Base-by-base conservation (phyloP, 305 asterid genomes). In the Fraxinus xanthoxyloides region DNA sequence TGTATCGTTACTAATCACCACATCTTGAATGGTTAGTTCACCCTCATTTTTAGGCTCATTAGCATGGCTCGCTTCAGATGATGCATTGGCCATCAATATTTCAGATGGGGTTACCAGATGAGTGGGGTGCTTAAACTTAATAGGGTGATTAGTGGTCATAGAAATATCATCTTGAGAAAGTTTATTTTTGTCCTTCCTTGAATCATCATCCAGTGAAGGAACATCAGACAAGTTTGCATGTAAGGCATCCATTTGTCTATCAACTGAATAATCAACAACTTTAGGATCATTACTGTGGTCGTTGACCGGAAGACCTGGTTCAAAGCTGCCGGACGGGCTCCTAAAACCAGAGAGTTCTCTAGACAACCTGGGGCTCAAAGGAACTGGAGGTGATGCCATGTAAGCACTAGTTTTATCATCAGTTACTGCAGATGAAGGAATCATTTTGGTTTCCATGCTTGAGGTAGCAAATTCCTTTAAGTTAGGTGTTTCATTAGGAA, bases 61-160 rank as follows among this genome's bases (percentile, higher is more conserved):
- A 63, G 86, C 79, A 78, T 88, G 90, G 85, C 56, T 91, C 82
- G 86, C 87, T 76, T 93, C 97, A 21, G 97, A 88, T 74, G 97
- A 83, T 48, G 98, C 86, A 79, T 73, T 90, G 80, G 93, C 92
- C 97, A 90, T 93, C 91, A 92, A 88, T 87, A 95, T 89, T 88
- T 95, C 98, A 34, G 97, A 86, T 87, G 98, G 97, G 81, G 98
- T 95, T 46, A 95, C 97, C 87, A 95, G 86, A 88, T 95, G 98
- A 78, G 98, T 95, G 40, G 98, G 98, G 89, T 91, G 97, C 90
- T 90, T 92, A 89, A 92, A 93, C 88, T 93, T 92, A 59, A 89
- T 82, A 31, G 87, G 89, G 80, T 90, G 88, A 75, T 82, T 90
- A 79, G 83, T 88, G 79, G 89, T 84, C 28, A 87, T 75, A 70